Evolutionary conservation across 2,329 filamentous ascomycete genomes (phyloP).

Genomic region (Teratosphaeria zuluensis): DNA sequence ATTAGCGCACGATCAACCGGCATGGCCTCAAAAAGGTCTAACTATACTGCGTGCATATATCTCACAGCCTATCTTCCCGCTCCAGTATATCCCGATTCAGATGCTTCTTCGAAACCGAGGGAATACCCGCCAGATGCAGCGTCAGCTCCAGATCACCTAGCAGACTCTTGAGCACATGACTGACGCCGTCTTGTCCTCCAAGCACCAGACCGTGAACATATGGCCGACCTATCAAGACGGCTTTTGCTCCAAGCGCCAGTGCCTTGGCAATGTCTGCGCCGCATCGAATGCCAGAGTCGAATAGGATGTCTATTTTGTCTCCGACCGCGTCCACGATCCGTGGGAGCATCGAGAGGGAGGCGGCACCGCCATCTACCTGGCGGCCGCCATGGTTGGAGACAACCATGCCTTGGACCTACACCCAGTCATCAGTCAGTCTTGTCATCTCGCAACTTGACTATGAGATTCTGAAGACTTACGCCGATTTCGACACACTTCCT

Average conservation of each 20-base stretch:
- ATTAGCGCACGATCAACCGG: neutral
- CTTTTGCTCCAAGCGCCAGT: conserved; percentile 46
- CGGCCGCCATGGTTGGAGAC: conserved; percentile 34
- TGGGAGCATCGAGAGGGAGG: conserved; percentile 45
- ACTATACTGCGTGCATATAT: neutral
- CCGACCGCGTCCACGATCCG: conserved; percentile 53
- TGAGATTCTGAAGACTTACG: conserved; percentile 11
- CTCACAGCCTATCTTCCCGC: neutral
- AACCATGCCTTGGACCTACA: conserved; percentile 33
- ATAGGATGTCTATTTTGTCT: conserved; percentile 36
- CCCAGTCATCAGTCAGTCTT: neutral
- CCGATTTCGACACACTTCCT: conserved; percentile 32
- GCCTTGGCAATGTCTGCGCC: conserved; percentile 44
- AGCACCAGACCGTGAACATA: conserved; percentile 50
- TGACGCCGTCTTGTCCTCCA: conserved; percentile 46
- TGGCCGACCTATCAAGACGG: conserved; percentile 48
- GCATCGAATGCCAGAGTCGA: conserved; percentile 42
- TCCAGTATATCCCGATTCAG: neutral
- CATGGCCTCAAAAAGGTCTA: neutral
- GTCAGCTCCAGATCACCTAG: conserved; percentile 12
- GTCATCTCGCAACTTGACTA: neutral
- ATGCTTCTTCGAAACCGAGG: neutral
- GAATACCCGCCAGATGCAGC: conserved; percentile 12
- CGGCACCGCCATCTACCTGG: conserved; percentile 22
- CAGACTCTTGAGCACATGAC: conserved; percentile 18